A percentile compares a stretch with the other conserved stretches of the same genome.
Evolutionary conservation across 805 yeast species (phyloP).

Genomic region (Saccharomycopsis olivae): DNA sequence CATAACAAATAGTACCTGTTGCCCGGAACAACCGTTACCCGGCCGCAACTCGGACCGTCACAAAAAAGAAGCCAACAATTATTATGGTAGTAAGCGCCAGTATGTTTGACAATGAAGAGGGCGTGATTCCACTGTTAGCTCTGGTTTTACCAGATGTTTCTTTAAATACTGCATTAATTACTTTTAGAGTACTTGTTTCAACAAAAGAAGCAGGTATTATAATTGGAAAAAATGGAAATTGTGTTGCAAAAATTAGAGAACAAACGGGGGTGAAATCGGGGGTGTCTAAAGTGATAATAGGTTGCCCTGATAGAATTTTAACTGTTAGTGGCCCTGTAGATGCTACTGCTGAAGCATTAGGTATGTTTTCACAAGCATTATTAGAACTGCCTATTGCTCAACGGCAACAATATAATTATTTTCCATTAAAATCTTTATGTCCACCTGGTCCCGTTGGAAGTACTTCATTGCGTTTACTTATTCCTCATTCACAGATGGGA

Average conservation of each 20-base stretch:
- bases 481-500: conserved; percentile 83
- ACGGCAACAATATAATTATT: conserved; percentile 35
- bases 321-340: conserved; percentile 69
- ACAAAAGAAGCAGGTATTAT: conserved; percentile 85
- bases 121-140: too few relatives aligned
- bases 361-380: conserved; percentile 57
- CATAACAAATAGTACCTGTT: background rate
- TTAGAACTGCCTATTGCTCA: conserved; percentile 27
- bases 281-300: conserved; percentile 68
- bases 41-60: too few relatives aligned
- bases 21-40: too few relatives aligned
- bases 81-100: too few relatives aligned
- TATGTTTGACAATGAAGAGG: too few relatives aligned
- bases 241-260: conserved; percentile 66
- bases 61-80: too few relatives aligned
- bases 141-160: conserved; percentile 15
- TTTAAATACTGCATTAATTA: conserved; percentile 22
- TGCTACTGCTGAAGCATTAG: conserved; percentile 57
- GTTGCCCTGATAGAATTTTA: conserved; percentile 73
- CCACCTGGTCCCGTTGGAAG: conserved; percentile 41
- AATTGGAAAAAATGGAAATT: conserved; percentile 76
- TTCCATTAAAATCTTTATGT: conserved; percentile 51
- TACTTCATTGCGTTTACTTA: conserved; percentile 53
- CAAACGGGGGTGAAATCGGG: conserved; percentile 77
- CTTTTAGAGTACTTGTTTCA: conserved; percentile 53